phyloP scores from a whole-genome alignment of 73 alveolate species.

The Paramecium bursaria region DNA sequence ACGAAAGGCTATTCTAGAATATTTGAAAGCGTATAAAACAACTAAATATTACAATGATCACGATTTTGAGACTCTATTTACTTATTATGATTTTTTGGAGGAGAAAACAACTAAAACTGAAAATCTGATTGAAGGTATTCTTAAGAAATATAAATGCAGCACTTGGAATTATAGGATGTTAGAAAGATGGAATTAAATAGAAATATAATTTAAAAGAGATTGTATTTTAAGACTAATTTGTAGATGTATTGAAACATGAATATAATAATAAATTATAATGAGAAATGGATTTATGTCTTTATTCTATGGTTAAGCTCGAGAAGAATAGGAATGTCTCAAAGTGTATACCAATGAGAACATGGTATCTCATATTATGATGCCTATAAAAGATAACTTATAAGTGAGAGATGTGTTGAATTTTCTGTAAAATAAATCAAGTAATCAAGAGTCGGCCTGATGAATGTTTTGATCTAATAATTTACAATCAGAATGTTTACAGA shows the following conservation, averaged over 20 bases:
- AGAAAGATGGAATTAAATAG: background rate
- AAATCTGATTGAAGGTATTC: background rate
- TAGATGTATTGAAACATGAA: background rate
- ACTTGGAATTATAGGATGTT: background rate
- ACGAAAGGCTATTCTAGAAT: background rate
- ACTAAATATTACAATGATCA: too few species aligned
- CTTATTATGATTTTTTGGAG: background rate
- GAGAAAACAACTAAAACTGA: background rate
- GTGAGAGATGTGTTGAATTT: background rate
- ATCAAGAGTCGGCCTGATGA: background rate
- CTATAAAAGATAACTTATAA: too few species aligned
- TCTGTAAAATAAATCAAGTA: too few species aligned
- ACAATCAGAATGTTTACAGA: background rate
- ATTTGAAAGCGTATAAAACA: background rate
- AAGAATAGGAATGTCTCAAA: background rate
- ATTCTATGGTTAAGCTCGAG: background rate
- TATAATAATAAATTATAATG: too few species aligned
- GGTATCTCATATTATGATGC: background rate
- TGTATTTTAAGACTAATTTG: background rate
- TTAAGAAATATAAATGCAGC: too few species aligned
- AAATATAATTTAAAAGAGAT: background rate
- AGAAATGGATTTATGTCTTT: too few species aligned
- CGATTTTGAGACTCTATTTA: background rate
- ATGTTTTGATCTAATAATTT: background rate
- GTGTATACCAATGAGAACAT: background rate